Evolutionary conservation across 345 rosid genomes (phyloP).

Genomic region (Syzygium aqueum): DNA sequence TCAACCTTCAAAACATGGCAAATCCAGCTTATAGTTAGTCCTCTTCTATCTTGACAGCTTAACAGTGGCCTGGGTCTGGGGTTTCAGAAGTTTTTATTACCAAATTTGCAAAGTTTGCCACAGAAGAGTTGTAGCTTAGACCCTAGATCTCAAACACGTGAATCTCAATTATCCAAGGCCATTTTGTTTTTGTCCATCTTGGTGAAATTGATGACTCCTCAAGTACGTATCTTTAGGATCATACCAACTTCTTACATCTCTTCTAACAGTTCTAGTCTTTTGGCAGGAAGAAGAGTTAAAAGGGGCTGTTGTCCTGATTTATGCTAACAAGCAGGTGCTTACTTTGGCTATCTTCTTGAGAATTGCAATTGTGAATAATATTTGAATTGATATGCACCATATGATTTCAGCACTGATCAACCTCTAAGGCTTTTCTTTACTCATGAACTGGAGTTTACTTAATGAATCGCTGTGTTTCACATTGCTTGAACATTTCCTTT

Average conservation of each 20-base stretch:
- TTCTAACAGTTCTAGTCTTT: not conserved
- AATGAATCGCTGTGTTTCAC: not conserved
- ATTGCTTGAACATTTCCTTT: not conserved
- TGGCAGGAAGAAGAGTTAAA: constrained; percentile 63
- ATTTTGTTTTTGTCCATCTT: not conserved
- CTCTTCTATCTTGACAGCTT: not conserved
- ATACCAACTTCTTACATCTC: not conserved
- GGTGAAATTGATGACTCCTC: not conserved
- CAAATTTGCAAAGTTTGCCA: not conserved
- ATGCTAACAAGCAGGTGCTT: constrained; percentile 67
- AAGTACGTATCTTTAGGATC: not conserved
- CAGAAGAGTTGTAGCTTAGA: not conserved
- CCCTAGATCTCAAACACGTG: not conserved
- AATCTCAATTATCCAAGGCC: not conserved
- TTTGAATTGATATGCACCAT: not conserved
- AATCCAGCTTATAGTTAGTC: not conserved
- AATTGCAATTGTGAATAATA: not conserved
- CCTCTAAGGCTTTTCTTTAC: not conserved
- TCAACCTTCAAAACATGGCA: not conserved
- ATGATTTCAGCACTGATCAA: not conserved
- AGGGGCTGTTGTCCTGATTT: constrained; percentile 57
- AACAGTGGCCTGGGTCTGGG: not conserved
- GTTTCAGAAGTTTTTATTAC: not conserved
- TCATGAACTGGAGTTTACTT: not conserved
- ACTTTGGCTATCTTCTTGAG: not conserved